Conservation (phyloP, 2,329 filamentous ascomycete species). For the Botrytis pseudocinerea region DNA sequence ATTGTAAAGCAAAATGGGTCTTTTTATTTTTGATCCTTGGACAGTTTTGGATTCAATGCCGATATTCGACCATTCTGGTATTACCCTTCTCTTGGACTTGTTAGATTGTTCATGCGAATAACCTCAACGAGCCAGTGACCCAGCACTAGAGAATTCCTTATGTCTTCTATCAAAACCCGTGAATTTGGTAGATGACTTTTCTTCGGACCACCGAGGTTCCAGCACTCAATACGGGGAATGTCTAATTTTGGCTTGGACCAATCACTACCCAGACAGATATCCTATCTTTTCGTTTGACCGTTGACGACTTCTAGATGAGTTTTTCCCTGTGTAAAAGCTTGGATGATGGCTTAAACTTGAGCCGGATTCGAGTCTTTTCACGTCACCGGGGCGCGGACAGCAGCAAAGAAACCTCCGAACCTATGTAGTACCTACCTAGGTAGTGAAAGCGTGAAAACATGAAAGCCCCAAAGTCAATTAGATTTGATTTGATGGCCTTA, state of each 20-base stretch:
- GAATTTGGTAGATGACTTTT: not conserved
- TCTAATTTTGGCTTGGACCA: conserved; percentile 13
- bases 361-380: conserved; percentile 1
- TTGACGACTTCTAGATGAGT: conserved; percentile 3
- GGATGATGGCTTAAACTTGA: not conserved
- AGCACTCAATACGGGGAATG: not conserved
- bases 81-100: not conserved
- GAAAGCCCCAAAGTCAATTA: not conserved
- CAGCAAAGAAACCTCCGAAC: not conserved
- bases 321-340: not conserved
- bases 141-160: not conserved
- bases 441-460: not conserved
- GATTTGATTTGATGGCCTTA: not conserved
- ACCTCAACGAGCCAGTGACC: not conserved
- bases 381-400: conserved; percentile 8
- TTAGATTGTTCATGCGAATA: not conserved
- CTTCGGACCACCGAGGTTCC: not conserved
- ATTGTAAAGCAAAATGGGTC: not conserved
- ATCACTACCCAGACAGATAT: not conserved
- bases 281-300: not conserved
- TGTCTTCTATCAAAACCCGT: not conserved
- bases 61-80: not conserved
- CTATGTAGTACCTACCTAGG: not conserved
- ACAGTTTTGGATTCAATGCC: not conserved
- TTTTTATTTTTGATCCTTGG: not conserved